These are phyloP conservation scores for Rhazya stricta DNA, from an alignment of 257 asterid genomes.

Conservation along the genomic window DNA sequence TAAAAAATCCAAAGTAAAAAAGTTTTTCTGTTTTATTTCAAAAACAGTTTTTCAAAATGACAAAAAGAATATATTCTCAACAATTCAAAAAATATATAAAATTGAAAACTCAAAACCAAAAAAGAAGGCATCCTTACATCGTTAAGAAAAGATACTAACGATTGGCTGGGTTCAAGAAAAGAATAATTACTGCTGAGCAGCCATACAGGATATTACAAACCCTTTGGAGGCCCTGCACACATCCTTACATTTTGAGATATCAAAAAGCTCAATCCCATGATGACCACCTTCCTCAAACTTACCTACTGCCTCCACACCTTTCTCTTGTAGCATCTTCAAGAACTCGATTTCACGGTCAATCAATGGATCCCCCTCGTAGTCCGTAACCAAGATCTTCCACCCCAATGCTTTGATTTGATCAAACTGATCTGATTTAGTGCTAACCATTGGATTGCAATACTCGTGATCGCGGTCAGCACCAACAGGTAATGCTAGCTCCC, in stretches of 20 bases:
- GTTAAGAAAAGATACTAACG: too few species aligned
- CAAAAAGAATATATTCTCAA: too few species aligned
- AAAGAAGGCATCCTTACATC: too few species aligned
- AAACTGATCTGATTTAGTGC: not conserved
- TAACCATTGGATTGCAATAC: not conserved
- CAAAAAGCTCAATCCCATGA: not conserved
- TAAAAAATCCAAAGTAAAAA: too few species aligned
- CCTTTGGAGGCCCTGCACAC: not conserved
- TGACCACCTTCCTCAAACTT: conserved; percentile 1
- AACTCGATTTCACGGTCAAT: conserved; percentile 4
- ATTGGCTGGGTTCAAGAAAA: not conserved
- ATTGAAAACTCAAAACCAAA: too few species aligned
- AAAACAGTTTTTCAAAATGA: too few species aligned
- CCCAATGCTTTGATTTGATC: conserved; percentile 1
- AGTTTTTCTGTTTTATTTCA: too few species aligned
- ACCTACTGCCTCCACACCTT: not conserved
- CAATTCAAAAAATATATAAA: too few species aligned
- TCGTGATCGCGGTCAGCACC: conserved; percentile 3
- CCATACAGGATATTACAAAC: not conserved
- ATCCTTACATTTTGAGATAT: not conserved
- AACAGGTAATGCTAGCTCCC: not conserved
- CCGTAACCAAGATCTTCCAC: conserved; percentile 2
- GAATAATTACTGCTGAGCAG: not conserved
- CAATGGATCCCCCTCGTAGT: not conserved
- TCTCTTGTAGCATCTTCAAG: not conserved